Evolutionary conservation across 139 green algal genomes (phyloP).

Genomic region (Desmodesmus armatus): DNA sequence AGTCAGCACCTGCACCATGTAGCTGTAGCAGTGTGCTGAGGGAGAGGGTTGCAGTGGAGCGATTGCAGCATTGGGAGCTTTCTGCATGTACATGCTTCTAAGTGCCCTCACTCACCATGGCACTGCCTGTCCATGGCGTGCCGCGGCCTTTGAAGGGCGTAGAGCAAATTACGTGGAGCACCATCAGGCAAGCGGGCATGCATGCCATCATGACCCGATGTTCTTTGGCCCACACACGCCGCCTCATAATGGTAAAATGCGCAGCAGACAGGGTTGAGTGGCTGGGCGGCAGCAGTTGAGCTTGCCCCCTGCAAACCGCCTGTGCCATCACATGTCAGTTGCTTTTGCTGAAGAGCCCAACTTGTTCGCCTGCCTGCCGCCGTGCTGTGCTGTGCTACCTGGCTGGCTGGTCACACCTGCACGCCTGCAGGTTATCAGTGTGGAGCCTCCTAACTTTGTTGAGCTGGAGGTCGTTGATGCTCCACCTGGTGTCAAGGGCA

Average conservation of each 20-base stretch:
- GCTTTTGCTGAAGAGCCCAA: no score
- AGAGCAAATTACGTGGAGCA: constrained; percentile 28
- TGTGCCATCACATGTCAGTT: no score
- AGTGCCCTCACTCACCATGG: constrained; percentile 29
- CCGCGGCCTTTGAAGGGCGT: constrained; percentile 24
- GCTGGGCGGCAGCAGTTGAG: neutral
- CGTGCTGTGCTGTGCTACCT: neutral
- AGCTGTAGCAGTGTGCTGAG: neutral
- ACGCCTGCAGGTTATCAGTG: constrained; percentile 79
- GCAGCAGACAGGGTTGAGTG: neutral
- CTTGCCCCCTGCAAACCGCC: neutral
- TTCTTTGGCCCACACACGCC: constrained; percentile 33
- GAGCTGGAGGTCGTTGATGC: constrained; percentile 85
- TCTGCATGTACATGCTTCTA: neutral
- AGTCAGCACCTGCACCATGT: neutral
- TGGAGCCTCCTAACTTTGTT: constrained; percentile 87
- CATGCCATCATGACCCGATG: constrained; percentile 16
- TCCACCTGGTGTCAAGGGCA: constrained; percentile 93
- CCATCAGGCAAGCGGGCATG: constrained; percentile 39
- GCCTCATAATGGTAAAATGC: neutral
- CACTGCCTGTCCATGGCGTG: constrained; percentile 2
- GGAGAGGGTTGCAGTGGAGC: no score
- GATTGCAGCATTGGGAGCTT: neutral
- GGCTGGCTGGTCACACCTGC: constrained; percentile 1
- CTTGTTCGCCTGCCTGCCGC: neutral